These are phyloP conservation scores for Diaporthe ampelina DNA, from an alignment of 2,329 filamentous ascomycete species.

Conservation along the genomic window DNA sequence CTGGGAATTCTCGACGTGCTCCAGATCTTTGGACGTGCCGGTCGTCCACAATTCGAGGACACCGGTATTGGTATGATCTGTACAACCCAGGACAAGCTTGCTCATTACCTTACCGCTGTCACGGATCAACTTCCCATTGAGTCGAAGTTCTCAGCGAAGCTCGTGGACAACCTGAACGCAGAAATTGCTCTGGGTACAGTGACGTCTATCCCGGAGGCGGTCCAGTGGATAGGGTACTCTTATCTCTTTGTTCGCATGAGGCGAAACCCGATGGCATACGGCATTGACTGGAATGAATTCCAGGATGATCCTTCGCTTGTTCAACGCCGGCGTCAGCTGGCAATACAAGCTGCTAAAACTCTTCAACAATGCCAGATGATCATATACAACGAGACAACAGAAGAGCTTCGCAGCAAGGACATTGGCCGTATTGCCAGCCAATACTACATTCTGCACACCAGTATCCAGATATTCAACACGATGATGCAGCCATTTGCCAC, in stretches of 20 bases:
- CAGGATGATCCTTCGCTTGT: constrained; percentile 90
- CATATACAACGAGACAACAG: constrained; percentile 95
- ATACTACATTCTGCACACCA: constrained; percentile 94
- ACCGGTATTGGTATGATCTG: constrained; percentile 98
- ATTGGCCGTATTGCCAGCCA: constrained; percentile 97
- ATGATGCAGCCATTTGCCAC: constrained; percentile 90
- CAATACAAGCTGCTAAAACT: constrained; percentile 88
- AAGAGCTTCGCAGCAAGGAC: constrained; percentile 94
- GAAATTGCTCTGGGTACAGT: constrained; percentile 95
- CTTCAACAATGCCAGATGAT: constrained; percentile 98
- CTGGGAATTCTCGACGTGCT: constrained; percentile 96
- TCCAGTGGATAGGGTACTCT: constrained; percentile 98
- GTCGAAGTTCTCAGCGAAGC: constrained; percentile 92
- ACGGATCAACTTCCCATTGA: constrained; percentile 98
- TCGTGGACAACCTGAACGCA: constrained; percentile 97
- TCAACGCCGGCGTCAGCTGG: constrained; percentile 85
- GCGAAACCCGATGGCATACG: constrained; percentile 90
- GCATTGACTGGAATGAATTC: constrained; percentile 94
- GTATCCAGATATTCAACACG: constrained; percentile 94
- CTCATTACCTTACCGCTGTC: constrained; percentile 92
- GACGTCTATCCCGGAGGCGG: constrained; percentile 91
- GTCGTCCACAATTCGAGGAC: constrained; percentile 97
- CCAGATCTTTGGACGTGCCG: constrained; percentile 98
- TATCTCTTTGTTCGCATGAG: constrained; percentile 98
- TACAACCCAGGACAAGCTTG: constrained; percentile 92